phyloP scores from a whole-genome alignment of 257 asterid genomes.

The Salvia rosmarinus region DNA sequence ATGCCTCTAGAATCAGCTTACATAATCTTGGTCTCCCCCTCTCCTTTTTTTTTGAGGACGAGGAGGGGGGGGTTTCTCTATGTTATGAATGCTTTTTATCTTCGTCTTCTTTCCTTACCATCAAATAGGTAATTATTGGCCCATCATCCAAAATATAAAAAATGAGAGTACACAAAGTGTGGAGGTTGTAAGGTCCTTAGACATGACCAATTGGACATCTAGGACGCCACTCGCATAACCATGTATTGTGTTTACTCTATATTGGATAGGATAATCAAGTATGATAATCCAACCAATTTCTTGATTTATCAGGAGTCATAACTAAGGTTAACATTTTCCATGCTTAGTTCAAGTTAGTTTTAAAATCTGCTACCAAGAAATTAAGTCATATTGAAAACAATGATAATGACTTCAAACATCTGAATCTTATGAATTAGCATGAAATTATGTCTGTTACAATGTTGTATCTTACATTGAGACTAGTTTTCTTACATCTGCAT shows the following conservation, averaged over 20 bases:
- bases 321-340: background rate
- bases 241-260: background rate
- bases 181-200: too few relatives aligned
- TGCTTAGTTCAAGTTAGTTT: slow-evolving; percentile 18
- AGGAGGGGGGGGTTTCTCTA: too few relatives aligned
- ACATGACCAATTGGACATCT: background rate
- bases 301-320: slow-evolving; percentile 8
- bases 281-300: slow-evolving; percentile 16
- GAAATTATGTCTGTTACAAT: slow-evolving; percentile 10
- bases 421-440: background rate
- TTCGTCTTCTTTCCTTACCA: slow-evolving; percentile 18
- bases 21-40: too few relatives aligned
- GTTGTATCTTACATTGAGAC: slow-evolving; percentile 23
- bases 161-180: too few relatives aligned
- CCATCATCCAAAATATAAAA: background rate
- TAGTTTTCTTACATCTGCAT: slow-evolving; percentile 14
- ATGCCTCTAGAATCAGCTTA: background rate
- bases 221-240: background rate
- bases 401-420: slow-evolving; percentile 17
- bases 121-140: background rate
- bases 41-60: too few relatives aligned
- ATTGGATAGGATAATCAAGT: slow-evolving; percentile 15
- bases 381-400: background rate
- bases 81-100: too few relatives aligned
- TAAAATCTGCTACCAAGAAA: background rate